phyloP scores from a whole-genome alignment of 805 yeast genomes.

The Candida glaebosa region DNA sequence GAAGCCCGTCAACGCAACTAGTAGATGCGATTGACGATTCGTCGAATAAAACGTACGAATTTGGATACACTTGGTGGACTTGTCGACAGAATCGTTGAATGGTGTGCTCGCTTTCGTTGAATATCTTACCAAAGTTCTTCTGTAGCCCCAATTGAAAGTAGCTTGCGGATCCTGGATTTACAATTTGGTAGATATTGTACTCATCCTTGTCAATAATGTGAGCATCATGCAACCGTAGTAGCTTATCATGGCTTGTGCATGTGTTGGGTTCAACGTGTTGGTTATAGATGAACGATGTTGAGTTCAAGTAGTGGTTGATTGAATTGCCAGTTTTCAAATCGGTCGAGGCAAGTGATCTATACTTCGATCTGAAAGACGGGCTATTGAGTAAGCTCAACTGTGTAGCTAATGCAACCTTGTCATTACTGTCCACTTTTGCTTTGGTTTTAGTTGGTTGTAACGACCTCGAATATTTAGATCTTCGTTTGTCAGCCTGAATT shows the following conservation, averaged over 20 bases:
- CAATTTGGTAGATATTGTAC: not conserved
- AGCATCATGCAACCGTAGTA: not conserved
- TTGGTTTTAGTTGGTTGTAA: not conserved
- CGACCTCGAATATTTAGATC: conserved; percentile 7
- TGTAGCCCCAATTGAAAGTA: not conserved
- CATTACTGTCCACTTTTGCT: not conserved
- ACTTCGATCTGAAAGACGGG: not conserved
- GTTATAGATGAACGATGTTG: not conserved
- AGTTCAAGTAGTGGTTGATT: not conserved
- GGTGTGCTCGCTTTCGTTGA: not conserved
- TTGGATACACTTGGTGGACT: not conserved
- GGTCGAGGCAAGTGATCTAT: not conserved
- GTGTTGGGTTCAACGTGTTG: not conserved
- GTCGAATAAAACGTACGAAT: not conserved
- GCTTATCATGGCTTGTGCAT: not conserved
- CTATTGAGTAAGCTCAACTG: not conserved
- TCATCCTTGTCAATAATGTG: not conserved
- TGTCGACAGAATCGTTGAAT: not conserved
- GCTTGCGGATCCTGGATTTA: not conserved
- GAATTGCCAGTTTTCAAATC: not conserved
- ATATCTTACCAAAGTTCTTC: not conserved
- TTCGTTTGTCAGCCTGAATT: conserved; percentile 21
- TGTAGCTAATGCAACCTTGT: not conserved
- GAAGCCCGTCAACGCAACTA: not conserved
- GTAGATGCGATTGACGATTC: conserved; percentile 1